A percentile compares a stretch with the other conserved stretches of the same genome.
Evolutionary conservation across 75 land plant species (phyloP).

Genomic region (Picea glauca): DNA sequence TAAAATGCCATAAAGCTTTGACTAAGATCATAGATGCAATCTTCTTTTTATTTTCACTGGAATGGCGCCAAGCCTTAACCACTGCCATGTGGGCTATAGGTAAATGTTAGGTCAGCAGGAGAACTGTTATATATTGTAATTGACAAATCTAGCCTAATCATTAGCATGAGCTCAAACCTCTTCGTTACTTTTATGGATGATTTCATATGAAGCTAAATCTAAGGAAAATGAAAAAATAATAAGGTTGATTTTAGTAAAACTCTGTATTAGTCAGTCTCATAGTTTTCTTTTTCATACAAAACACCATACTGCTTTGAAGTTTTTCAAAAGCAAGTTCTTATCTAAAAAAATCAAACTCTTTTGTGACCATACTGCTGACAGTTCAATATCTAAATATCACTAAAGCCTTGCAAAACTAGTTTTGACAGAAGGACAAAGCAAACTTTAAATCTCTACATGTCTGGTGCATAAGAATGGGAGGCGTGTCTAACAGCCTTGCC

Average conservation of each 20-base stretch:
- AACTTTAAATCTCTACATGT: background rate
- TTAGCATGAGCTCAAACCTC: too few relatives aligned
- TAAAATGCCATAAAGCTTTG: background rate
- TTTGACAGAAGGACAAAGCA: background rate
- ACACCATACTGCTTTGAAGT: background rate
- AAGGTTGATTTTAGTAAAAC: background rate
- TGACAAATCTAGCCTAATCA: too few relatives aligned
- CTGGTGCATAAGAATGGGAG: background rate
- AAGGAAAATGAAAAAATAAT: background rate
- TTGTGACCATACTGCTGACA: background rate
- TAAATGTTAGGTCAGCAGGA: too few relatives aligned
- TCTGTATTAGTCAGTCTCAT: background rate
- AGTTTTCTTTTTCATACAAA: background rate
- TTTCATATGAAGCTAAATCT: background rate
- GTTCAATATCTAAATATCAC: background rate
- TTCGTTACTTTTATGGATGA: background rate
- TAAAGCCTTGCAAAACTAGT: background rate
- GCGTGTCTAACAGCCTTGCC: background rate
- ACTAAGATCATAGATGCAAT: background rate
- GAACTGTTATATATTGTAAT: too few relatives aligned
- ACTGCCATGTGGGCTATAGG: too few relatives aligned
- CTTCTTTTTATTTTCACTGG: background rate
- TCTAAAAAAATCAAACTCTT: background rate
- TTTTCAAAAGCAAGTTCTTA: background rate
- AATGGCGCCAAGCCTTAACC: background rate